Evolutionary conservation across 768 basidiomycete species (phyloP).

Genomic region (Termitomyces sp.): DNA sequence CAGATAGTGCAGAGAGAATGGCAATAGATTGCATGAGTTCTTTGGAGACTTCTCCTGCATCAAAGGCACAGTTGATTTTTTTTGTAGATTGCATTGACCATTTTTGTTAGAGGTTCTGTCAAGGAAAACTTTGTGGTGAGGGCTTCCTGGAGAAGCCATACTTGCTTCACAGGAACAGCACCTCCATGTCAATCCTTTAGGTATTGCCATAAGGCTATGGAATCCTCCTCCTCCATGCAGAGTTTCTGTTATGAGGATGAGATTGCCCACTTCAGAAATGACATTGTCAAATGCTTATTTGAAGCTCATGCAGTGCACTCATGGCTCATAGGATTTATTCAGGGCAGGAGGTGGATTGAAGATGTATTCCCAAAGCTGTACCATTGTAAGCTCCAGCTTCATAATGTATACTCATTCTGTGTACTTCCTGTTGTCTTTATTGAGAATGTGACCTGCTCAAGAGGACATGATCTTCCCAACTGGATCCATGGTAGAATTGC

Average conservation of each 20-base stretch:
- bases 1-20: background rate
- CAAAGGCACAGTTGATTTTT: background rate
- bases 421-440: background rate
- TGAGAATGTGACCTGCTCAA: background rate
- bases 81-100: too few relatives aligned
- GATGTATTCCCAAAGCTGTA: background rate
- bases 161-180: background rate
- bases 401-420: background rate
- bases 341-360: background rate
- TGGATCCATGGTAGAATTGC: background rate
- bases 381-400: background rate
- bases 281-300: background rate
- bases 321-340: background rate
- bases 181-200: background rate
- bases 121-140: background rate
- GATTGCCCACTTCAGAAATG: background rate
- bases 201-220: background rate
- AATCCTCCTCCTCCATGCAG: too few relatives aligned
- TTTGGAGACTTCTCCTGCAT: background rate
- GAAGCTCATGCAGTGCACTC: background rate
- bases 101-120: background rate
- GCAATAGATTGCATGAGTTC: background rate
- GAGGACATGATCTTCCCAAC: background rate
- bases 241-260: background rate
- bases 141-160: background rate